phyloP scores from a whole-genome alignment of 2,329 filamentous ascomycete species.

The Hypoxylon sp. region DNA sequence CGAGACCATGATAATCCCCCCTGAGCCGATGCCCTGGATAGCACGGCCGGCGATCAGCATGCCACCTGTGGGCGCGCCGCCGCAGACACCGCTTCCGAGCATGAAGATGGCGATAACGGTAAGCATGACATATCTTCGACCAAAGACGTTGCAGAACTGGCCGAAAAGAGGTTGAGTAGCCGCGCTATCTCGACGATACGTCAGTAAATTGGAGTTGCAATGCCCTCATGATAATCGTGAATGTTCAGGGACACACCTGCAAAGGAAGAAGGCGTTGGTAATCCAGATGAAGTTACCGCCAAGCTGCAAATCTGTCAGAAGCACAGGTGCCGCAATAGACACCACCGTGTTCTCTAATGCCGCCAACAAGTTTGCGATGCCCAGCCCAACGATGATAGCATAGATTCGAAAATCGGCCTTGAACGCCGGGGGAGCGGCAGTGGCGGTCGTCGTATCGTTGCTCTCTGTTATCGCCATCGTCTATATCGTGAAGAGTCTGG shows the following conservation, averaged over 20 bases:
- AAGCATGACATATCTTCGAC: constrained; percentile 5
- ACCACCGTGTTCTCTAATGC: constrained; percentile 11
- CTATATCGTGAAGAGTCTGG: too few species aligned
- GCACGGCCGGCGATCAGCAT: constrained; percentile 25
- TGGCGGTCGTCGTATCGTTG: too few species aligned
- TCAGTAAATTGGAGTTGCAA: background rate
- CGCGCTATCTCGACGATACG: background rate
- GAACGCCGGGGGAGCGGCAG: too few species aligned
- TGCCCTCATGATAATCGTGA: too few species aligned
- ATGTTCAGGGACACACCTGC: constrained; percentile 10
- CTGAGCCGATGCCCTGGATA: constrained; percentile 17
- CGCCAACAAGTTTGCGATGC: constrained; percentile 34
- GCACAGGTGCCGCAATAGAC: background rate
- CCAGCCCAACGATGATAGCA: constrained; percentile 47
- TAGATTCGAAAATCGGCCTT: background rate
- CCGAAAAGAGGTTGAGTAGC: constrained; percentile 12
- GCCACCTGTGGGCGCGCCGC: constrained; percentile 7
- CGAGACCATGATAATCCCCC: constrained; percentile 11
- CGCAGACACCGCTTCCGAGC: constrained; percentile 21
- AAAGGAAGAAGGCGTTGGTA: constrained; percentile 27
- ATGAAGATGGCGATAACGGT: constrained; percentile 1
- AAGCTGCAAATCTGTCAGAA: background rate
- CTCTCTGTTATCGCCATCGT: too few species aligned
- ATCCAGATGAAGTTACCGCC: constrained; percentile 24
- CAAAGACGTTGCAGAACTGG: constrained; percentile 16